phyloP scores from a whole-genome alignment of 1,284 basidiomycete species.

The Tranzscheliella williamsii region DNA sequence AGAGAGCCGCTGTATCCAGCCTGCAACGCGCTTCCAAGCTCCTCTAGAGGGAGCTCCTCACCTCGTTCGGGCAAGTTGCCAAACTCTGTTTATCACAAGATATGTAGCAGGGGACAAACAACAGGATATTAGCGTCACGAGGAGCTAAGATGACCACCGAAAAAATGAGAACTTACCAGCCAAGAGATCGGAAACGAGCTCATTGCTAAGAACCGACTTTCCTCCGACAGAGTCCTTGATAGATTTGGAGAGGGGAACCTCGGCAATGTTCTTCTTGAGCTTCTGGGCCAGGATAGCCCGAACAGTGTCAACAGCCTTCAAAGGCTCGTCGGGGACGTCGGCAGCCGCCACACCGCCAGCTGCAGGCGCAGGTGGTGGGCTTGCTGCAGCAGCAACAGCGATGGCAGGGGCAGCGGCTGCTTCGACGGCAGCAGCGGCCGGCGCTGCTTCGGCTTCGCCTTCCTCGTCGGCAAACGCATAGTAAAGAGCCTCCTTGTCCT shows the following conservation, averaged over 20 bases:
- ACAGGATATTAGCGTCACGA: too few species aligned
- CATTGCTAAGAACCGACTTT: conserved; percentile 96
- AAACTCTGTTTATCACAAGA: too few species aligned
- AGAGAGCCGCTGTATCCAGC: conserved; percentile 82
- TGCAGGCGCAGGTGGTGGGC: conserved; percentile 64
- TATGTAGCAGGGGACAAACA: too few species aligned
- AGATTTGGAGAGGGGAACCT: conserved; percentile 87
- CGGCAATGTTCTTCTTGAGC: conserved; percentile 89
- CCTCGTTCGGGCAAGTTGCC: conserved; percentile 80
- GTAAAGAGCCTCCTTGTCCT: conserved; percentile 95
- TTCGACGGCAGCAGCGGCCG: conserved; percentile 63
- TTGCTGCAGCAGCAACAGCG: conserved; percentile 64
- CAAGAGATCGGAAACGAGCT: conserved; percentile 87
- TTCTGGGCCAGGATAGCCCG: conserved; percentile 92
- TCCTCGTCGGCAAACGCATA: conserved; percentile 93
- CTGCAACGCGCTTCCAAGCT: conserved; percentile 83
- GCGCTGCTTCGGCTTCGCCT: conserved; percentile 61
- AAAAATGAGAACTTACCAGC: conserved; percentile 57
- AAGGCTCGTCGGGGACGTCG: conserved; percentile 81
- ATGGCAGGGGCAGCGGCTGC: conserved; percentile 62
- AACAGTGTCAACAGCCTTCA: conserved; percentile 89
- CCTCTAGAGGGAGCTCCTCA: conserved; percentile 85
- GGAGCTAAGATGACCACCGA: too few species aligned
- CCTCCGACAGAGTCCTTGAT: conserved; percentile 98
- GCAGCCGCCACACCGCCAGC: conserved; percentile 66